phyloP scores from a whole-genome alignment of 495 filamentous ascomycete species.

The Penicillium flavigenum region DNA sequence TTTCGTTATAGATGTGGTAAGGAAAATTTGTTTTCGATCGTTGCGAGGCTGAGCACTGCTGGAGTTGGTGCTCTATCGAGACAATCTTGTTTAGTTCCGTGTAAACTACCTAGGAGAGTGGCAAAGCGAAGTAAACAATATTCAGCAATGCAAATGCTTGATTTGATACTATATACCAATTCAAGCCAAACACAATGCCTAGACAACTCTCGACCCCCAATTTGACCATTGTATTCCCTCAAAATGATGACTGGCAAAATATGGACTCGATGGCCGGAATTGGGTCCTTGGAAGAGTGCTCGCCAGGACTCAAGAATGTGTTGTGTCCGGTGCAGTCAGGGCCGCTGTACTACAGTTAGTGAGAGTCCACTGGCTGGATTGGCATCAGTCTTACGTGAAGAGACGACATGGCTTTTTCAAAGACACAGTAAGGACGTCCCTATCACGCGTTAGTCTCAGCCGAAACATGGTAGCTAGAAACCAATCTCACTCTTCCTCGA shows the following conservation, averaged over 20 bases:
- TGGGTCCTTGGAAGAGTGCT: slow-evolving; percentile 27
- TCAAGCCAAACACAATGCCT: neutral
- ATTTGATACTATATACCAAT: slow-evolving; percentile 4
- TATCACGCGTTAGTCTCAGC: slow-evolving; percentile 8
- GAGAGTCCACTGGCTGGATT: neutral
- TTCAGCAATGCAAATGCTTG: neutral
- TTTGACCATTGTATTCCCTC: neutral
- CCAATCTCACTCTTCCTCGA: slow-evolving; percentile 29
- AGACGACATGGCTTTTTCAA: slow-evolving; percentile 27
- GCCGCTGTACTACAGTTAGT: slow-evolving; percentile 18
- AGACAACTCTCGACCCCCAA: neutral
- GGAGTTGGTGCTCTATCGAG: neutral
- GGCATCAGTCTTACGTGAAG: slow-evolving; percentile 24
- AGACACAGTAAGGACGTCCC: slow-evolving; percentile 27
- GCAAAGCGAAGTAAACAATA: neutral
- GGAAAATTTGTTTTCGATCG: neutral
- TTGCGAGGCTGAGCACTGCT: neutral
- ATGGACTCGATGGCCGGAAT: slow-evolving; percentile 29
- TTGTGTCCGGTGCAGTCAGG: slow-evolving; percentile 30
- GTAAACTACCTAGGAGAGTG: neutral
- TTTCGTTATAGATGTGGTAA: slow-evolving; percentile 20
- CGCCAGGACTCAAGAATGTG: slow-evolving; percentile 26
- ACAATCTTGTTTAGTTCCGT: neutral
- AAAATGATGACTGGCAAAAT: slow-evolving; percentile 24
- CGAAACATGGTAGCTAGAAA: neutral